Conservation (phyloP, 805 yeast genomes). For the Nakazawaea wickerhamii region DNA sequence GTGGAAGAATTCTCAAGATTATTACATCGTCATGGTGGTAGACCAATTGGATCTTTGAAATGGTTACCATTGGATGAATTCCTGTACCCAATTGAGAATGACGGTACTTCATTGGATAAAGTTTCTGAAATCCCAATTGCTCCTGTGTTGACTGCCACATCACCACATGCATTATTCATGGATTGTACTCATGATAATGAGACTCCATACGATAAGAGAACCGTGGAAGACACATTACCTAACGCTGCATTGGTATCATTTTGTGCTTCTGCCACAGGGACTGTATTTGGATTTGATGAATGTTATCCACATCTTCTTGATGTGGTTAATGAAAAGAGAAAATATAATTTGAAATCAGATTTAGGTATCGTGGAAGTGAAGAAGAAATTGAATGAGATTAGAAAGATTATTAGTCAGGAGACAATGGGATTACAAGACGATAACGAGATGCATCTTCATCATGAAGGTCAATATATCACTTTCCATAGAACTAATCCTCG, state of each 20-base stretch:
- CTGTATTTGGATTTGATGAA: slow-evolving; percentile 92
- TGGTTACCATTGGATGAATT: slow-evolving; percentile 74
- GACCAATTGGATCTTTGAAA: slow-evolving; percentile 88
- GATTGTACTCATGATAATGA: slow-evolving; percentile 97
- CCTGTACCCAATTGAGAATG: slow-evolving; percentile 52
- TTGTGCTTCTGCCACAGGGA: slow-evolving; percentile 91
- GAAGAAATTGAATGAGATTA: slow-evolving; percentile 47
- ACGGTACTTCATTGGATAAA: slow-evolving; percentile 20
- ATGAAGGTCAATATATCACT: slow-evolving; percentile 87
- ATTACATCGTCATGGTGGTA: slow-evolving; percentile 89
- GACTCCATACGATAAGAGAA: slow-evolving; percentile 81
- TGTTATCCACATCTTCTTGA: slow-evolving; percentile 77
- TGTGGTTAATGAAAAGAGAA: slow-evolving; percentile 70
- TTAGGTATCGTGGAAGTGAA: slow-evolving; percentile 78
- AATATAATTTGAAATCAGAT: slow-evolving; percentile 42
- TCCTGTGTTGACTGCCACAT: slow-evolving; percentile 53
- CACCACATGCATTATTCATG: slow-evolving; percentile 95
- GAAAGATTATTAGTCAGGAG: slow-evolving; percentile 51
- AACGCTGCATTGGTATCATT: slow-evolving; percentile 92
- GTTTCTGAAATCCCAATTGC: slow-evolving; percentile 68
- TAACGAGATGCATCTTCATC: slow-evolving; percentile 91
- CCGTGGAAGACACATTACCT: slow-evolving; percentile 90
- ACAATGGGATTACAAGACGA: slow-evolving; percentile 47
- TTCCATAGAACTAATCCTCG: slow-evolving; percentile 80
- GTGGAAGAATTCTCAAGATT: slow-evolving; percentile 81